Evolutionary conservation across 208 protist species (phyloP).

Genomic region (Trypanosoma theileri): DNA sequence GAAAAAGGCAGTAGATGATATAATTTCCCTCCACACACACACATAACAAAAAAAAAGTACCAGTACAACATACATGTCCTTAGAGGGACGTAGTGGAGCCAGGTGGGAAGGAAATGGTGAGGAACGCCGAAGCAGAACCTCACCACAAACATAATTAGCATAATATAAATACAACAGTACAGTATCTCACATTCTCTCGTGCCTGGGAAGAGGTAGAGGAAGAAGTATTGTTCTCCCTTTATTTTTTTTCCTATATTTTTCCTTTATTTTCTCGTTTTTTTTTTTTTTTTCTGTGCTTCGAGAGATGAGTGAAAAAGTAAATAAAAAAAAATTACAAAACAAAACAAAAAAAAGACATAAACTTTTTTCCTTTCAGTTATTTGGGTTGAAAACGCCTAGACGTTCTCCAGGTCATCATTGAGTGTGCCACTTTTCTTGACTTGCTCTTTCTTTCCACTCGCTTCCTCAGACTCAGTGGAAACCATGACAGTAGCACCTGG

Average conservation of each 20-base stretch:
- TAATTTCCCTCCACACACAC: too few relatives aligned
- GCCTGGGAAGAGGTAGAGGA: neutral
- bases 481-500: conserved; percentile 31
- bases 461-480: conserved; percentile 22
- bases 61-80: neutral
- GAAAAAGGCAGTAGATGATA: too few relatives aligned
- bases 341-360: neutral
- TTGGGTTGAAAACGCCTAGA: neutral
- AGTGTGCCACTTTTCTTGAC: conserved; percentile 3
- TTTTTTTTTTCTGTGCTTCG: too few relatives aligned
- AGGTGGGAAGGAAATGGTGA: neutral
- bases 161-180: neutral
- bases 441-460: conserved; percentile 6
- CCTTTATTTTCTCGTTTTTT: too few relatives aligned
- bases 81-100: neutral
- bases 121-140: neutral
- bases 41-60: too few relatives aligned
- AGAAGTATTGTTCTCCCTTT: neutral
- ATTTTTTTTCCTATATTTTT: neutral
- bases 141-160: neutral
- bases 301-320: too few relatives aligned
- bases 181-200: neutral
- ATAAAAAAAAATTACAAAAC: neutral
- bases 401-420: conserved; percentile 17
- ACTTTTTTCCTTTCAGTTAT: neutral